Evolutionary conservation across 805 yeast species (phyloP).

Genomic region (Clavispora santaluciae): DNA sequence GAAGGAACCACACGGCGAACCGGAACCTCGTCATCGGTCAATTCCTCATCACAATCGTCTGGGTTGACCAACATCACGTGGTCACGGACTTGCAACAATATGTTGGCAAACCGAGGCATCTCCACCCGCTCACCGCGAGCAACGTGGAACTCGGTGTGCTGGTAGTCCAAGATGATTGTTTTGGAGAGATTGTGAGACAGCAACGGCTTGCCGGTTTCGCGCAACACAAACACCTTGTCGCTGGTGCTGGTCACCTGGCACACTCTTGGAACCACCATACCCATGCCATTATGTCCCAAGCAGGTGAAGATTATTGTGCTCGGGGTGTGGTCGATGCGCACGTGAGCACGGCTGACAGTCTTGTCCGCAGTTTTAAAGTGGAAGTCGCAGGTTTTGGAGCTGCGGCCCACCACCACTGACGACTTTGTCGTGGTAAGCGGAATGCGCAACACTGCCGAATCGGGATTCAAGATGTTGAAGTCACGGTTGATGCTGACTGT

Average conservation of each 20-base stretch:
- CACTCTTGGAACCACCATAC: constrained; percentile 55
- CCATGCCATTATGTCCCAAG: constrained; percentile 77
- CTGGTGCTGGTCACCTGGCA: constrained; percentile 29
- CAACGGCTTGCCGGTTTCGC: constrained; percentile 20
- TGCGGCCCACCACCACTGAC: constrained; percentile 57
- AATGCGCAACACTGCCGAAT: constrained; percentile 27
- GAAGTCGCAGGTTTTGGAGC: constrained; percentile 55
- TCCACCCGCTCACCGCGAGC: constrained; percentile 57
- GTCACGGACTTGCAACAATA: constrained; percentile 70
- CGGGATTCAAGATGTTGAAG: constrained; percentile 34
- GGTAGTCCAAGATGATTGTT: constrained; percentile 37
- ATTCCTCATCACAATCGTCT: constrained; percentile 37
- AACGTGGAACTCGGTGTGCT: constrained; percentile 52
- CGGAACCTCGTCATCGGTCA: constrained; percentile 40
- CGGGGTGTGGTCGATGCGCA: constrained; percentile 43
- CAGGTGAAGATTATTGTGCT: constrained; percentile 55
- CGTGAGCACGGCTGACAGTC: constrained; percentile 65
- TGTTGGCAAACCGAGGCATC: constrained; percentile 59
- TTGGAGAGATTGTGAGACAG: constrained; percentile 19
- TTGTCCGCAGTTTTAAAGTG: constrained; percentile 42
- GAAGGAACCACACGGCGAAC: neutral
- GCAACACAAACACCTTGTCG: constrained; percentile 14
- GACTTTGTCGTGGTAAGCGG: constrained; percentile 37
- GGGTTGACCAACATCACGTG: constrained; percentile 51
- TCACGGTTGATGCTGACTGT: constrained; percentile 25